These are phyloP conservation scores for Sinapis alba DNA, from an alignment of 441 rosid genomes.

Conservation along the genomic window DNA sequence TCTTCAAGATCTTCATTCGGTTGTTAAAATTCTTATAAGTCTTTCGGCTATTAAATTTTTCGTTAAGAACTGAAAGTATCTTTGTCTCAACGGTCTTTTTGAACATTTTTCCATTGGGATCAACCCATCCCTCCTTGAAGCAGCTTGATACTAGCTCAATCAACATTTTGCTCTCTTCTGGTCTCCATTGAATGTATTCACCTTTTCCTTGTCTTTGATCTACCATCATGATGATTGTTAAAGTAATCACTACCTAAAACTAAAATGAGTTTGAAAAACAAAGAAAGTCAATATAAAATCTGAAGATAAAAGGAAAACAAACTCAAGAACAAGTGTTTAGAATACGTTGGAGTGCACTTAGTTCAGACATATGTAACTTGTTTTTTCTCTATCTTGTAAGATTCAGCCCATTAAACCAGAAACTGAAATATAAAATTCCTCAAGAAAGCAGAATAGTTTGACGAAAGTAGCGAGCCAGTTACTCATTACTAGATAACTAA, in stretches of 20 bases:
- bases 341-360: background rate
- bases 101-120: slow-evolving; percentile 7
- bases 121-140: background rate
- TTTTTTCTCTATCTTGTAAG: background rate
- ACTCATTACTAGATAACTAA: background rate
- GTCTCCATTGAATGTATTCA: slow-evolving; percentile 22
- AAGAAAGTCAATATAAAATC: background rate
- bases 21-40: slow-evolving; percentile 6
- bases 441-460: background rate
- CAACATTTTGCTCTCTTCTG: slow-evolving; percentile 19
- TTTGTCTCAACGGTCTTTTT: slow-evolving; percentile 13
- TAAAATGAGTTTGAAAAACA: background rate
- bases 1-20: slow-evolving; percentile 9
- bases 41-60: slow-evolving; percentile 5
- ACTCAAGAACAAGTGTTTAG: background rate
- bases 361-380: background rate
- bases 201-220: background rate
- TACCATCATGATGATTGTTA: background rate
- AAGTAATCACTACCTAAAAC: background rate
- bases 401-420: background rate
- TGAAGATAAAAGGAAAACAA: background rate
- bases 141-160: background rate
- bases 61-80: slow-evolving; percentile 8
- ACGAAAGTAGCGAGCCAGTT: background rate
- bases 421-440: background rate